Evolutionary conservation across 1,139 yeast species (phyloP).

Genomic region (Candida gigantensis): DNA sequence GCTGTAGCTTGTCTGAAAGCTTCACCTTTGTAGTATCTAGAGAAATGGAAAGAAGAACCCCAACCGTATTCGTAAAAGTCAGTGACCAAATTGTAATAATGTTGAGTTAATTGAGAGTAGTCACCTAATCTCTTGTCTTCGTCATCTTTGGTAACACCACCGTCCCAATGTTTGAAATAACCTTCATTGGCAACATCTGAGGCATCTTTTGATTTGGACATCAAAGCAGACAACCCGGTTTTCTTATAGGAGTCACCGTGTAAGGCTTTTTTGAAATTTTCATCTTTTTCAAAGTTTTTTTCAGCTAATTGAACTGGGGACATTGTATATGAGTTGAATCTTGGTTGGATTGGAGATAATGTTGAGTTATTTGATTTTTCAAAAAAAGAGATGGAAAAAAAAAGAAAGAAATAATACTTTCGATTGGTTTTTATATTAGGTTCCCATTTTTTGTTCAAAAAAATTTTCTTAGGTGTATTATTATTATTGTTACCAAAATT

Average conservation of each 20-base stretch:
- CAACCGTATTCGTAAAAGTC: slow-evolving; percentile 98
- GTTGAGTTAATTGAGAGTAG: slow-evolving; percentile 89
- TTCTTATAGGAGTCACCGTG: slow-evolving; percentile 75
- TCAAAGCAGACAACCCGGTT: slow-evolving; percentile 74
- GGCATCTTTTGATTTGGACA: slow-evolving; percentile 76
- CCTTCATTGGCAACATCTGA: slow-evolving; percentile 83
- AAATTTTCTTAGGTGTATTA: too few species aligned
- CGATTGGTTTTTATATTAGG: too few species aligned
- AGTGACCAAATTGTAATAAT: slow-evolving; percentile 94
- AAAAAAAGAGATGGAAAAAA: too few species aligned
- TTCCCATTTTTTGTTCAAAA: too few species aligned
- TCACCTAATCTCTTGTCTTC: slow-evolving; percentile 76
- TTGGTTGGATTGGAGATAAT: too few species aligned
- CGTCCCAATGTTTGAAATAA: slow-evolving; percentile 96
- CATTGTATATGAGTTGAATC: slow-evolving; percentile 15
- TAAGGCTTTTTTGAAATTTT: slow-evolving; percentile 76
- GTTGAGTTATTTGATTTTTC: too few species aligned
- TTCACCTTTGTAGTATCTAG: slow-evolving; percentile 91
- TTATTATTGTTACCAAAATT: too few species aligned
- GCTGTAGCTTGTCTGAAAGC: slow-evolving; percentile 94
- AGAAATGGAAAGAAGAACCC: slow-evolving; percentile 99
- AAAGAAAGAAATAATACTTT: too few species aligned
- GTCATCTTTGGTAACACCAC: slow-evolving; percentile 75
- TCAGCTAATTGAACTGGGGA: slow-evolving; percentile 17
- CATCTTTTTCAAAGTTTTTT: slow-evolving; percentile 50